These are phyloP conservation scores for Aspergillus caelatus DNA, from an alignment of 2,329 filamentous ascomycete genomes.

Conservation along the genomic window DNA sequence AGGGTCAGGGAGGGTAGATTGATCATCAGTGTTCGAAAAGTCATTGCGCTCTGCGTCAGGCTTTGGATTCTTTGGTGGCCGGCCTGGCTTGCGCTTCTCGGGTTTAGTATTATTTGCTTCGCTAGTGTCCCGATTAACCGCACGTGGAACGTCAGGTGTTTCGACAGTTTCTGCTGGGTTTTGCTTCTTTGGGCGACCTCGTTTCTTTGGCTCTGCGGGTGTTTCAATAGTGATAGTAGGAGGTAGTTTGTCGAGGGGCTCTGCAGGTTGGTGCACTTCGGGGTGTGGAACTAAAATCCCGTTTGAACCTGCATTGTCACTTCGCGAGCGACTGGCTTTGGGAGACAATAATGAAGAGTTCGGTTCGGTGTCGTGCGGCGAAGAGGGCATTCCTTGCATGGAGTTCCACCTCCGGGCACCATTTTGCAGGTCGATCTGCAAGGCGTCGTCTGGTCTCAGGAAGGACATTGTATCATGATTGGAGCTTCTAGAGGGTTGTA, in stretches of 20 bases:
- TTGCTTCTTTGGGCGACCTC: slow-evolving; percentile 36
- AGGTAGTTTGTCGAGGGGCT: slow-evolving; percentile 34
- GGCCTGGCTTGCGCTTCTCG: slow-evolving; percentile 25
- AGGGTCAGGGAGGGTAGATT: not conserved
- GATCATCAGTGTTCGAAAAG: not conserved
- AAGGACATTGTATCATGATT: slow-evolving; percentile 17
- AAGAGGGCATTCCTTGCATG: slow-evolving; percentile 30
- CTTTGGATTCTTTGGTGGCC: slow-evolving; percentile 21
- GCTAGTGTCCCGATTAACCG: slow-evolving; percentile 6
- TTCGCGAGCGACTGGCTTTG: slow-evolving; percentile 27
- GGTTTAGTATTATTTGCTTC: slow-evolving; percentile 7
- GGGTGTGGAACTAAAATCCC: slow-evolving; percentile 19
- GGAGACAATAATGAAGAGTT: slow-evolving; percentile 38
- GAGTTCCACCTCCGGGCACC: slow-evolving; percentile 28
- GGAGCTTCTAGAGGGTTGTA: slow-evolving; percentile 13
- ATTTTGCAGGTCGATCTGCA: slow-evolving; percentile 16
- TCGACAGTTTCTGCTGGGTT: slow-evolving; percentile 27
- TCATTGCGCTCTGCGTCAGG: not conserved
- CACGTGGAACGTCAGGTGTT: slow-evolving; percentile 31
- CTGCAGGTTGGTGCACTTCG: slow-evolving; percentile 2
- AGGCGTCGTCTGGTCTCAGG: slow-evolving; percentile 9
- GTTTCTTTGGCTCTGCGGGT: slow-evolving; percentile 29
- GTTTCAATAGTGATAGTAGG: slow-evolving; percentile 27
- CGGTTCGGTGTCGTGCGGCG: slow-evolving; percentile 45
- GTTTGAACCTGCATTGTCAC: slow-evolving; percentile 20